These are phyloP conservation scores for Sphenostylis stenocarpa DNA, from an alignment of 306 rosid genomes.

Conservation along the genomic window DNA sequence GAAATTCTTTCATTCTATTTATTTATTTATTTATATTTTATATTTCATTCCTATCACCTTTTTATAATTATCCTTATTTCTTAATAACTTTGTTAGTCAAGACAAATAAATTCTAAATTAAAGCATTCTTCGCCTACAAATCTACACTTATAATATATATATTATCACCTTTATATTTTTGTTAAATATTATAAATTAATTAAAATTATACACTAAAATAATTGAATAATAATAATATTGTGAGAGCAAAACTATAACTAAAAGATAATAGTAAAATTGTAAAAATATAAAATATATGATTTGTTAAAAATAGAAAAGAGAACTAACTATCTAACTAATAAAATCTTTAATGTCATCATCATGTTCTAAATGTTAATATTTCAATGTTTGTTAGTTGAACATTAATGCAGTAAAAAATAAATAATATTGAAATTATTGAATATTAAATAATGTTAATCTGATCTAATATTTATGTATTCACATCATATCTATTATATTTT, in stretches of 20 bases:
- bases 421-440: neutral
- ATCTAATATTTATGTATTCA: too few species aligned
- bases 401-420: neutral
- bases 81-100: too few species aligned
- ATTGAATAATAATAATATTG: neutral
- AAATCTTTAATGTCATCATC: neutral
- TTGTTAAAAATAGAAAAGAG: too few species aligned
- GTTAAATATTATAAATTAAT: too few species aligned
- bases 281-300: neutral
- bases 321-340: too few species aligned
- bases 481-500: too few species aligned
- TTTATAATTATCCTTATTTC: too few species aligned
- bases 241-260: neutral
- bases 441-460: neutral
- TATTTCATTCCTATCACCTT: too few species aligned
- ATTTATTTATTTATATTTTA: neutral
- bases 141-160: too few species aligned
- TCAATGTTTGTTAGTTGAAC: neutral
- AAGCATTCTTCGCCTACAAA: too few species aligned
- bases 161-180: too few species aligned
- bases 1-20: neutral
- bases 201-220: neutral
- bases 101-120: too few species aligned
- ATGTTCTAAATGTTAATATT: neutral
- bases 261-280: neutral